Evolutionary conservation across 495 filamentous ascomycete genomes (phyloP), one percentile per base, ranked within the genome.

Genomic region (Lasiosphaeria ovina): DNA sequence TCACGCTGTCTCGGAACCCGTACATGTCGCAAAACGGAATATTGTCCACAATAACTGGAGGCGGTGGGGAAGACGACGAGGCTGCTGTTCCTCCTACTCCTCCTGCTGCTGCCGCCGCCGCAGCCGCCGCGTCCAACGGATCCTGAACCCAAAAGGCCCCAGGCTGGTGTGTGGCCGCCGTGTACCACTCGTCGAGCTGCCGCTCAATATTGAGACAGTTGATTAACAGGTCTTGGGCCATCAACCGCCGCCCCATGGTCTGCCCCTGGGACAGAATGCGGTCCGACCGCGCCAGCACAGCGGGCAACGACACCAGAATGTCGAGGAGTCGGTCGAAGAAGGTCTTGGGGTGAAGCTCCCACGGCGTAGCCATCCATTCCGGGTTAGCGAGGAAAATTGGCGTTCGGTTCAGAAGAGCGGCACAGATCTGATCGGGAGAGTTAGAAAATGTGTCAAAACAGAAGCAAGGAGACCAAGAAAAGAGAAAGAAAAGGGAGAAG

Each of bases 361-460:
- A 80, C 3, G 78, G 78, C 6, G 72, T 69, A 0, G 74, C 72
- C 2, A 67, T 70, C 78, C 78, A 81, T 60, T 78, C 74, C 3
- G 72, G 74, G 7, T 62, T 67, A 24, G 72, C 69, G 35, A 81
- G 65, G 51, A 76, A 79, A 5, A 69, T 76, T 11, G 74, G 76
- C 14, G 71, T 76, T 32, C 73, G 73, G 64, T 76, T 77, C 31
- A 80, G 66, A 9, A 81, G 62, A 6, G 78, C 72, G 11, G 74
- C 63, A 60, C 71, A 69, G 50, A 80, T 74, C 77, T 81, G 59
- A 44, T 3, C 12, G 1, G 17, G n/a, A 17, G 12, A 33, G 3
- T 32, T 44, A 55, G 32, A 7, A 55, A 6, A 40, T 14, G 14
- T 16, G 47, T n/a, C 14, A 12, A 12, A n/a, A 50, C 47, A 50